Conservation (phyloP, 306 rosid species). For the Hippophae rhamnoides region DNA sequence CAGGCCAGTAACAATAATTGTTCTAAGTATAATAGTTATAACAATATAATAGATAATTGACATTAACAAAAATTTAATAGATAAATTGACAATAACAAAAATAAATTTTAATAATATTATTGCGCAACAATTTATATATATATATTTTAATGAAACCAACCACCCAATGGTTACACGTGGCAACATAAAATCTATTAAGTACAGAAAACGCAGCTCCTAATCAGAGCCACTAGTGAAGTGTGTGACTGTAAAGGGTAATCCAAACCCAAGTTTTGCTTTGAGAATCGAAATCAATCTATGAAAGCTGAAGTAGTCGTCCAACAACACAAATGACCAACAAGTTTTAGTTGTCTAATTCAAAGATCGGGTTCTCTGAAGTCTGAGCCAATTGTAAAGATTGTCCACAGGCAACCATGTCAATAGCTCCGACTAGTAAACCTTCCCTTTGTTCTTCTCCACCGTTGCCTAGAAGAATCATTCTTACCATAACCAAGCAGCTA, state of each 20-base stretch:
- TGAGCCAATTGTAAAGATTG: neutral
- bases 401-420: slow-evolving; percentile 38
- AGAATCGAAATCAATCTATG: slow-evolving; percentile 6
- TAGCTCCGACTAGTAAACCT: slow-evolving; percentile 40
- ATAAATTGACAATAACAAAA: no score
- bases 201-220: neutral
- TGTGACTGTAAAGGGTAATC: slow-evolving; percentile 10
- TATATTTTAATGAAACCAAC: no score
- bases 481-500: slow-evolving; percentile 20
- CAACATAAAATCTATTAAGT: neutral
- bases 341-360: neutral
- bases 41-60: no score
- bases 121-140: no score
- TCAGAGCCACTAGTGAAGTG: slow-evolving; percentile 19
- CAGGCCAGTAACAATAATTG: no score
- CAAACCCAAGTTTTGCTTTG: slow-evolving; percentile 2
- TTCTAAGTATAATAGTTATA: no score
- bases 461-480: slow-evolving; percentile 25
- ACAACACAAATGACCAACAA: neutral
- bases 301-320: neutral
- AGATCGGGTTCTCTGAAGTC: neutral
- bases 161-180: slow-evolving; percentile 9
- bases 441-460: slow-evolving; percentile 49
- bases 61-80: no score
- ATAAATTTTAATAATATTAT: no score